Evolutionary conservation across 805 yeast species (phyloP).

Genomic region (Isabelozyma heimii): DNA sequence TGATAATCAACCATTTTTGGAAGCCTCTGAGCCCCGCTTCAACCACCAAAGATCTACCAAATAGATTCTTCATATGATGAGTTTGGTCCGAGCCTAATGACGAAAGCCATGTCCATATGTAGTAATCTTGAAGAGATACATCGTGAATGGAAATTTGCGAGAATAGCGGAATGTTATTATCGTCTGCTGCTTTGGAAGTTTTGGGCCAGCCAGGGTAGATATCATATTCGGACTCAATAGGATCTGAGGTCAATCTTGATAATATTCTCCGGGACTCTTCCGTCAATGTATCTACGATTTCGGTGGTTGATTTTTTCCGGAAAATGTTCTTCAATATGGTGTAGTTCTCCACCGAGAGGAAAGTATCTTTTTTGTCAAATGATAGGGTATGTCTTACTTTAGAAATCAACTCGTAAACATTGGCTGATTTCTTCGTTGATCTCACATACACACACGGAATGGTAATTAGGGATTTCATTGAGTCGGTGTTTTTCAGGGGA

Average conservation of each 20-base stretch:
- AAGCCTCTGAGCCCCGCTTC: constrained; percentile 79
- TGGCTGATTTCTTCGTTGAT: constrained; percentile 47
- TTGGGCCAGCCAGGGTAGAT: constrained; percentile 40
- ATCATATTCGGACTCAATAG: constrained; percentile 33
- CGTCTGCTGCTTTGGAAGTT: background rate
- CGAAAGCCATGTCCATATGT: constrained; percentile 89
- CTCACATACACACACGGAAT: constrained; percentile 64
- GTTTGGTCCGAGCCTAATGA: constrained; percentile 75
- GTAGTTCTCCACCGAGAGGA: constrained; percentile 75
- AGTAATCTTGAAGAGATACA: constrained; percentile 79
- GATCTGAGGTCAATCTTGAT: constrained; percentile 33
- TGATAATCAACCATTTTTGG: constrained; percentile 75
- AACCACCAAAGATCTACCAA: constrained; percentile 79
- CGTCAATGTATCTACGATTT: constrained; percentile 63
- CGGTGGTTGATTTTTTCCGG: constrained; percentile 50
- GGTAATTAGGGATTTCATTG: constrained; percentile 38
- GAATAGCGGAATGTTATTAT: constrained; percentile 32
- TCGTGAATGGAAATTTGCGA: constrained; percentile 46
- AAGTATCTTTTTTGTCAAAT: constrained; percentile 68
- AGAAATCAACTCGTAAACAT: constrained; percentile 57
- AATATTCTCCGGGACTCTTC: constrained; percentile 67
- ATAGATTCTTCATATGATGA: constrained; percentile 56
- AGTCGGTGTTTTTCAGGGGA: constrained; percentile 47
- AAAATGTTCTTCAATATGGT: constrained; percentile 72
- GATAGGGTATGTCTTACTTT: constrained; percentile 50